Evolutionary conservation across 495 filamentous ascomycete species (phyloP), one percentile per base, ranked within the genome.

Genomic region (Hyphodiscus hymeniophilus): DNA sequence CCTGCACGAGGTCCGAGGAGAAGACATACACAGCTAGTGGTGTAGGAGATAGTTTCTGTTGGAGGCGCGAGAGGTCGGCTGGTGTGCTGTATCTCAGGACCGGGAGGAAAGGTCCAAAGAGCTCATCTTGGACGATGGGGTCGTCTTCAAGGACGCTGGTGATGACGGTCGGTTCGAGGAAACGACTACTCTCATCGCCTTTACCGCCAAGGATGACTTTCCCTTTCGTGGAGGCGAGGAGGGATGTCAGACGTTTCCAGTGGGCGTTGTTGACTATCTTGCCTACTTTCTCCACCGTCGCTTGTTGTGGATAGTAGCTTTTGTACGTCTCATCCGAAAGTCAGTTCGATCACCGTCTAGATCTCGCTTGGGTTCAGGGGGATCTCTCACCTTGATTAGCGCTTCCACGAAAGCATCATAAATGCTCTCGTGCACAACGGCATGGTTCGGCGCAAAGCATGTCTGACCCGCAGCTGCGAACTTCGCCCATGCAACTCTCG

Each of bases 401-500:
- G 81, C 77, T 34, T 73, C 63, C 2, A 87, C 54, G 44, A 87
- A 80, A 6, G 63, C 59, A 11, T 72, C 64, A 13, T 85, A 65
- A 10, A 84, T 64, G 6, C 72, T 68, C 43, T 72, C 70, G 50
- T 87, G 81, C 22, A 87, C 69, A 28, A 87, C 60, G 28, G 78
- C 69, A 53, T 86, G 83, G 60, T 87, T 84, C 54, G 84, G 80
- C 13, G 39, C 18, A 12, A 51, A 8, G 60, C 84, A 87, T 44
- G 82, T 60, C 58, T 89, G 84, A 3, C 84, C 84, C 3, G 79
- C 78, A 59, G 84, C 85, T 46, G 77, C 45, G 12, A 72, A 61
- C 65, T 87, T 89, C 17, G 72, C 77, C 81, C 82, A 87, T 0
- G 81, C 65, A 28, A 87, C 59, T 38, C 84, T 63, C 50, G 76